Percentiles rank a stretch among this genome's conserved stretches.
Conservation (phyloP, 2,329 filamentous ascomycete genomes). For the Pseudogymnoascus sp. region DNA sequence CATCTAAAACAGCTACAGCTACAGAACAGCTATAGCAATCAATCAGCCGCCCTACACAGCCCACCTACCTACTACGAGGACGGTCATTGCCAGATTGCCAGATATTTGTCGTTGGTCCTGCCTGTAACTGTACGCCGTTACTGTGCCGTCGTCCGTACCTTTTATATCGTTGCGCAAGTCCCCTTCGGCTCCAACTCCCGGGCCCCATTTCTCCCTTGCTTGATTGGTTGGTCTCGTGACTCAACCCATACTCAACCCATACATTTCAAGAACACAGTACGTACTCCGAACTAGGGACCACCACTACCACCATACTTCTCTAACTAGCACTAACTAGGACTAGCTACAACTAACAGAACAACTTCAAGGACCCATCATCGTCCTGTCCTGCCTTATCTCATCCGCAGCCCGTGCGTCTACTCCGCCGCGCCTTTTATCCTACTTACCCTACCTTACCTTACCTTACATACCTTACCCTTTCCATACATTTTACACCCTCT, state of each 20-base stretch:
- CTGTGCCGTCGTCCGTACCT: neutral
- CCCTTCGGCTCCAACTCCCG: neutral
- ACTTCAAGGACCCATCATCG: neutral
- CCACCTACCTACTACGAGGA: neutral
- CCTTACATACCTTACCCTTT: neutral
- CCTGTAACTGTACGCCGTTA: neutral
- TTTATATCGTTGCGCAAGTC: constrained; percentile 3
- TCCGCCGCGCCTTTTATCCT: neutral
- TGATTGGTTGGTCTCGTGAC: constrained; percentile 3
- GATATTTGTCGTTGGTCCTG: neutral
- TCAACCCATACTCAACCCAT: neutral
- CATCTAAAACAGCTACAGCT: neutral
- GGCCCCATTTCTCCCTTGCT: neutral
- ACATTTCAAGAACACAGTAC: neutral
- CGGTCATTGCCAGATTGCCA: neutral
- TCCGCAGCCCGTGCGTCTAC: neutral
- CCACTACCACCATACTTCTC: neutral
- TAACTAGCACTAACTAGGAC: neutral
- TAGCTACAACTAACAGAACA: neutral
- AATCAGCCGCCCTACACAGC: neutral
- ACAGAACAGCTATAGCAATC: neutral
- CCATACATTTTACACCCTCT: neutral
- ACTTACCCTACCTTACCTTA: neutral
- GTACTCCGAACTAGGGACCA: neutral
- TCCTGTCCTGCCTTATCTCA: neutral